Evolutionary conservation across 2,329 filamentous ascomycete genomes (phyloP).

Genomic region (Grosmannia clavigera): DNA sequence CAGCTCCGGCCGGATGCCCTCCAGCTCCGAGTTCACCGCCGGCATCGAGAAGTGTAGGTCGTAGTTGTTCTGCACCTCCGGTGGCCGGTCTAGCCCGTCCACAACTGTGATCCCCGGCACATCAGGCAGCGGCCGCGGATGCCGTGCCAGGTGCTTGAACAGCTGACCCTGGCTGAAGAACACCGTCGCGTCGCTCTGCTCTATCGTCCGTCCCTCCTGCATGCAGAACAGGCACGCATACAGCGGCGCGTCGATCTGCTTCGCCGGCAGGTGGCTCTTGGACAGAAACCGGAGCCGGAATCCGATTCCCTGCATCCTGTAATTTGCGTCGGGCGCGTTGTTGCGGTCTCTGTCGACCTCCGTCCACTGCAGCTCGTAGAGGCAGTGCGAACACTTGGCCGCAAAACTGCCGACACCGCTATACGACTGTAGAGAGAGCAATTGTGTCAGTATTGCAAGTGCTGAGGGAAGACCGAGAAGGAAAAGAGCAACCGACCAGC

Average conservation of each 20-base stretch:
- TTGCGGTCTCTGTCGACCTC: conserved; percentile 40
- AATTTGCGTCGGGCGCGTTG: conserved; percentile 33
- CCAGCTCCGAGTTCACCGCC: conserved; percentile 27
- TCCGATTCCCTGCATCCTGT: conserved; percentile 29
- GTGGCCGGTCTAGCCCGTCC: conserved; percentile 28
- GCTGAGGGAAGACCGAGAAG: background rate
- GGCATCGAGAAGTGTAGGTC: conserved; percentile 37
- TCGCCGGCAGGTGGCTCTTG: conserved; percentile 40
- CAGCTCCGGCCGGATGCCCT: conserved; percentile 28
- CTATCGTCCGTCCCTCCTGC: conserved; percentile 32
- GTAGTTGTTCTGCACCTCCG: conserved; percentile 32
- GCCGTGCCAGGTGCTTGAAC: conserved; percentile 39
- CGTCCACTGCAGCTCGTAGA: conserved; percentile 41
- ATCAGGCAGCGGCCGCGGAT: conserved; percentile 38
- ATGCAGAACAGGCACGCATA: conserved; percentile 45
- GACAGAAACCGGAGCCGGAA: conserved; percentile 44
- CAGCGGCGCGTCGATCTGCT: conserved; percentile 36
- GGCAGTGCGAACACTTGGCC: conserved; percentile 39
- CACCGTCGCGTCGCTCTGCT: conserved; percentile 43
- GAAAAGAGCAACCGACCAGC: conserved; percentile 22
- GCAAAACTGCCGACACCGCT: conserved; percentile 26
- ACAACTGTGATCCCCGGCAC: conserved; percentile 37
- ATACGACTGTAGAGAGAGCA: conserved; percentile 10
- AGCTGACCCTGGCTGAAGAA: conserved; percentile 41
- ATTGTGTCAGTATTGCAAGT: background rate